These are phyloP conservation scores for Pichia sp. DNA, from an alignment of 1,139 yeast genomes.

Conservation along the genomic window DNA sequence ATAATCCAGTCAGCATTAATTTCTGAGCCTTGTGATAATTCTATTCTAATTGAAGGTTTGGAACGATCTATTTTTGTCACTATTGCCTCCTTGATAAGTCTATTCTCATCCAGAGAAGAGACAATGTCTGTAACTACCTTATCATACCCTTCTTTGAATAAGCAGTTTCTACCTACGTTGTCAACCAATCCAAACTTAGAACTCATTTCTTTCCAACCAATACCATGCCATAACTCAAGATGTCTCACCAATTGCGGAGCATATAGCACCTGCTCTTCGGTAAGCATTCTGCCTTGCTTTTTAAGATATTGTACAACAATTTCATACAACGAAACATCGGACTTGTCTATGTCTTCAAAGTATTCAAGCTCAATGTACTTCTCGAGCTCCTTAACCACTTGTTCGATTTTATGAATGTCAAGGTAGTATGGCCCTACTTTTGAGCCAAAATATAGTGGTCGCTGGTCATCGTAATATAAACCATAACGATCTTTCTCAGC, in stretches of 20 bases:
- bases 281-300: constrained; percentile 44
- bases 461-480: constrained; percentile 46
- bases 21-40: constrained; percentile 30
- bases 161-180: constrained; percentile 71
- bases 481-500: constrained; percentile 27
- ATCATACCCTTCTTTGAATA: constrained; percentile 58
- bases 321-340: constrained; percentile 50
- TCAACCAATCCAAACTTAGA: constrained; percentile 63
- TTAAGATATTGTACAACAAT: constrained; percentile 42
- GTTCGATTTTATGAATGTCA: constrained; percentile 34
- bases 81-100: constrained; percentile 42
- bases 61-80: constrained; percentile 41
- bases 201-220: constrained; percentile 61
- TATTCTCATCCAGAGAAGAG: constrained; percentile 37
- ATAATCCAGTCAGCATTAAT: constrained; percentile 49
- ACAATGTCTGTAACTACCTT: constrained; percentile 45
- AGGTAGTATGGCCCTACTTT: constrained; percentile 29
- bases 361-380: constrained; percentile 54
- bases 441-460: constrained; percentile 31
- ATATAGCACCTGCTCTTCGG: constrained; percentile 46
- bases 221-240: constrained; percentile 76
- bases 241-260: constrained; percentile 46
- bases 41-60: constrained; percentile 20
- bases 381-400: constrained; percentile 54
- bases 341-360: constrained; percentile 44